phyloP scores from a whole-genome alignment of 345 rosid genomes.

The Syzygium grande region DNA sequence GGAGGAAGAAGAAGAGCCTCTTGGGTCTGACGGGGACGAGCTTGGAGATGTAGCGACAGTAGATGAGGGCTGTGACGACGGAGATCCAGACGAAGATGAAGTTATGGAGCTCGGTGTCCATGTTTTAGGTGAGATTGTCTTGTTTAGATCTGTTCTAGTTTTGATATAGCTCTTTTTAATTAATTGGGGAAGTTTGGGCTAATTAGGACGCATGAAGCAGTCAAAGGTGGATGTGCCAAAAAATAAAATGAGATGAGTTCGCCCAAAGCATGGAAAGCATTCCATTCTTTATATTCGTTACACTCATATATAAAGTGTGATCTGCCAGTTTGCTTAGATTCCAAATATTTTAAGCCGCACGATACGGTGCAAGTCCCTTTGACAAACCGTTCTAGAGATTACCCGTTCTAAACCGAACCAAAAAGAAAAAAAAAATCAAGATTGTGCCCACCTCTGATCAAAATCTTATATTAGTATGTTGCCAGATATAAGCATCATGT shows the following conservation, averaged over 20 bases:
- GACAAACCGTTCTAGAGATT: not conserved
- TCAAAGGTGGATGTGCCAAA: not conserved
- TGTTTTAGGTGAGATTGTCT: not conserved
- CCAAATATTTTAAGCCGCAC: not conserved
- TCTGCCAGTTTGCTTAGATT: not conserved
- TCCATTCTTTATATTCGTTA: not conserved
- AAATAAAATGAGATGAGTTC: not conserved
- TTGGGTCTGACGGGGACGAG: not conserved
- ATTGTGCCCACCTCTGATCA: not conserved
- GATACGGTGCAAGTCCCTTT: not conserved
- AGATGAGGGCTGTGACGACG: conserved; percentile 6
- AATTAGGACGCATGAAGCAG: not conserved
- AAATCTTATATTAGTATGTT: too few species aligned
- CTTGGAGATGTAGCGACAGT: conserved; percentile 6
- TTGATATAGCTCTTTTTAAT: not conserved
- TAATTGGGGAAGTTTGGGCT: not conserved
- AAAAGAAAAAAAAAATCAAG: not conserved
- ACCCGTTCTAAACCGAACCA: not conserved
- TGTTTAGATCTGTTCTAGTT: not conserved
- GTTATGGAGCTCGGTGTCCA: conserved; percentile 8
- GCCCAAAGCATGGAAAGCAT: not conserved
- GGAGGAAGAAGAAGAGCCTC: conserved; percentile 15
- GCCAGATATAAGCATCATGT: not conserved
- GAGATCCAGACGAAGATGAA: conserved; percentile 14
- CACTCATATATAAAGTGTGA: not conserved